A percentile compares a stretch with the other conserved stretches of the same genome.
phyloP scores from a whole-genome alignment of 169 alveolate genomes.

The Plasmodium inui region DNA sequence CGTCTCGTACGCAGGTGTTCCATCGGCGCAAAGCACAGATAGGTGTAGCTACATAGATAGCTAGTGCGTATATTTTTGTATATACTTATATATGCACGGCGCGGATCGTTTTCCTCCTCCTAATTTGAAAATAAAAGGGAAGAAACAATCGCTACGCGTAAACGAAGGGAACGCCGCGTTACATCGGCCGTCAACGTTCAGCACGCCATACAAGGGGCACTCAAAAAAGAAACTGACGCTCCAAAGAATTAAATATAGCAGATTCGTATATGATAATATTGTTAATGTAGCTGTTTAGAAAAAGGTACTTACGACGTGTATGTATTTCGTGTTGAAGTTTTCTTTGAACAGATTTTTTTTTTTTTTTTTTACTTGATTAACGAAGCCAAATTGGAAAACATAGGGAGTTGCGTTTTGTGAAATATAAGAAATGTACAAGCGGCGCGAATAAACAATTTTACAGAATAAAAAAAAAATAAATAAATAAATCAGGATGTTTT shows the following conservation, averaged over 20 bases:
- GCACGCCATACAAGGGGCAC: not conserved
- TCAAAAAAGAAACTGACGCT: not conserved
- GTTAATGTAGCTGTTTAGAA: not conserved
- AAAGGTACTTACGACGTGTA: not conserved
- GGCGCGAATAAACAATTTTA: not conserved
- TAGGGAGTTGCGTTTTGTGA: not conserved
- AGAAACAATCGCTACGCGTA: not conserved
- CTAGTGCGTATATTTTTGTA: not conserved
- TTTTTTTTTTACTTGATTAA: not conserved
- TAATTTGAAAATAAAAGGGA: not conserved
- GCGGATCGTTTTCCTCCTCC: not conserved
- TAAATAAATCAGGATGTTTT: not conserved
- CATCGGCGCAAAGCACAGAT: not conserved
- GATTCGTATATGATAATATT: not conserved
- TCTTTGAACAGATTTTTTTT: not conserved
- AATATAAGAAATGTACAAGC: not conserved
- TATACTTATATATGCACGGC: not conserved
- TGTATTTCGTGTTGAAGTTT: not conserved
- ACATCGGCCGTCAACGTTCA: not conserved
- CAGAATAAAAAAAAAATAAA: not conserved
- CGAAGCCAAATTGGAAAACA: not conserved
- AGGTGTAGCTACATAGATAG: not conserved
- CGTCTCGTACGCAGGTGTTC: too few species aligned
- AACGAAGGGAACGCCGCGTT: not conserved
- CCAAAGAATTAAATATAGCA: not conserved